Conservation (phyloP, 805 yeast genomes). For the Starmerella roubikii region DNA sequence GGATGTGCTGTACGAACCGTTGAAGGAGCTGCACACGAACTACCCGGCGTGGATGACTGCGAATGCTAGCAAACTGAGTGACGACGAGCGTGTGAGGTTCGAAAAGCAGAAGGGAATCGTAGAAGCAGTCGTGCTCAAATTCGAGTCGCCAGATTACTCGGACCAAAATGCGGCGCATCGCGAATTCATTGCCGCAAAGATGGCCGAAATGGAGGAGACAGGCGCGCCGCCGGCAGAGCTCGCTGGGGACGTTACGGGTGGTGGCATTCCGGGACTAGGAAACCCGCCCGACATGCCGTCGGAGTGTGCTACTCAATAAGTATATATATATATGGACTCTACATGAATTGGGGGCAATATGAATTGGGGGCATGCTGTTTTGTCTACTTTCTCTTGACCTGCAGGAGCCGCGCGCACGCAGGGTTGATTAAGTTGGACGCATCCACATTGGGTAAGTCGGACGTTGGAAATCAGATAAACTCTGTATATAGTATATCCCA, state of each 20-base stretch:
- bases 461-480: no score
- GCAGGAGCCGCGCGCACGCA: no score
- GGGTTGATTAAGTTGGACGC: no score
- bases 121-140: constrained; percentile 45
- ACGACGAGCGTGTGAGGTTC: constrained; percentile 41
- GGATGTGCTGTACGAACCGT: constrained; percentile 75
- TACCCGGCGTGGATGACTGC: constrained; percentile 58
- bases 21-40: constrained; percentile 62
- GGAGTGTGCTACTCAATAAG: constrained; percentile 14
- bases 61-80: constrained; percentile 31
- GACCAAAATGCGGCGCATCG: constrained; percentile 35
- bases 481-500: no score
- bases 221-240: constrained; percentile 75
- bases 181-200: constrained; percentile 39
- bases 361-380: background rate
- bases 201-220: constrained; percentile 50
- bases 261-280: constrained; percentile 24
- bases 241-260: constrained; percentile 41
- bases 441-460: no score
- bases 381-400: no score
- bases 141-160: constrained; percentile 50
- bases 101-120: constrained; percentile 50
- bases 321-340: background rate
- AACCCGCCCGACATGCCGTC: constrained; percentile 9
- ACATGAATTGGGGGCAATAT: background rate